Conservation (phyloP, 345 rosid species). For the Populus pruinosa region DNA sequence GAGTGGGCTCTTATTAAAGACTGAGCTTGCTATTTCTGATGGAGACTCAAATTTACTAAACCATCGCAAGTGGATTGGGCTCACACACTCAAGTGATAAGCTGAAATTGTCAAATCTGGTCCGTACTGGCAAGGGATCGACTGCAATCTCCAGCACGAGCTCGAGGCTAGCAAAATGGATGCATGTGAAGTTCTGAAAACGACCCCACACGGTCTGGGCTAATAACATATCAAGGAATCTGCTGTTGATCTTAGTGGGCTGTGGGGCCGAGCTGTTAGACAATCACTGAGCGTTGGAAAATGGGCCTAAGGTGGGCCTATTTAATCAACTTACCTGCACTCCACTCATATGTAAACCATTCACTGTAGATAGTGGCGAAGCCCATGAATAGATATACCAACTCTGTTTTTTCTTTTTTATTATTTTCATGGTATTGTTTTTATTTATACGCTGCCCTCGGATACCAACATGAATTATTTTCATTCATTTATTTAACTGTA, state of each 20-base stretch:
- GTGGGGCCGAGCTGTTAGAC: too few relatives aligned
- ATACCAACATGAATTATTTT: neutral
- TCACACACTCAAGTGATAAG: neutral
- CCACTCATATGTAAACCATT: neutral
- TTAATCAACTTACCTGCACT: neutral
- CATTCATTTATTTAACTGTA: too few relatives aligned
- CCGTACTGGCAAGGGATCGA: neutral
- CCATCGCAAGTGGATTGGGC: constrained; percentile 9
- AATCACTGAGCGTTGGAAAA: too few relatives aligned
- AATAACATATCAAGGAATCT: neutral
- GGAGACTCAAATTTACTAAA: too few relatives aligned
- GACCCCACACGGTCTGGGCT: constrained; percentile 14
- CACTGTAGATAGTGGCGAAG: neutral
- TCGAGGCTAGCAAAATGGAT: neutral
- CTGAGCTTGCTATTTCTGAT: too few relatives aligned
- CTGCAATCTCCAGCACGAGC: neutral
- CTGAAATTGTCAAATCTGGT: neutral
- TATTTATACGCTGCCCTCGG: neutral
- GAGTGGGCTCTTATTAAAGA: too few relatives aligned
- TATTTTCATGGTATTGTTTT: too few relatives aligned
- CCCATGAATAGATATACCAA: neutral
- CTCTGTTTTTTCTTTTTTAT: neutral
- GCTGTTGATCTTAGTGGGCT: neutral
- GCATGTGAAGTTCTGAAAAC: neutral
- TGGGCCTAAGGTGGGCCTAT: neutral